These are phyloP conservation scores for Hypocrella siamensis DNA, from an alignment of 2,329 filamentous ascomycete genomes.

Conservation along the genomic window DNA sequence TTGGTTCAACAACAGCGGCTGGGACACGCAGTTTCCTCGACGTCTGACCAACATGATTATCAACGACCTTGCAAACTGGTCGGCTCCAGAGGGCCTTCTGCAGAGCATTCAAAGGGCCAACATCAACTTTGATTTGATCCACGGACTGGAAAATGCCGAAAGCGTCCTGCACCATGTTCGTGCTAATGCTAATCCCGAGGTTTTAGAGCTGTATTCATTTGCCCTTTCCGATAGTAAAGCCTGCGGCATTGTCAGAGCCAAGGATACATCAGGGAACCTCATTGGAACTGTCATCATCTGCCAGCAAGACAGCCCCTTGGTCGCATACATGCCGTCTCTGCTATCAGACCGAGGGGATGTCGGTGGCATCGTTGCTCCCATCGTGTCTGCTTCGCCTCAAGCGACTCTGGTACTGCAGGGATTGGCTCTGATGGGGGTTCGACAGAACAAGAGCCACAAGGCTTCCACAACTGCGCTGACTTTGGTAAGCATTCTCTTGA, in stretches of 20 bases:
- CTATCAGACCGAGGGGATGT: slow-evolving; percentile 41
- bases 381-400: slow-evolving; percentile 55
- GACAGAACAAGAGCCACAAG: slow-evolving; percentile 68
- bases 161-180: slow-evolving; percentile 61
- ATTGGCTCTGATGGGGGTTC: slow-evolving; percentile 62
- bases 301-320: slow-evolving; percentile 50
- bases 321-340: slow-evolving; percentile 54
- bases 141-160: slow-evolving; percentile 62
- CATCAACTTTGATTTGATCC: slow-evolving; percentile 69
- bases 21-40: slow-evolving; percentile 54
- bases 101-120: slow-evolving; percentile 57
- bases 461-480: slow-evolving; percentile 60
- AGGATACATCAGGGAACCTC: slow-evolving; percentile 49
- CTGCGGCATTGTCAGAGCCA: slow-evolving; percentile 73
- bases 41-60: slow-evolving; percentile 54
- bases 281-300: slow-evolving; percentile 71
- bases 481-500: slow-evolving; percentile 44
- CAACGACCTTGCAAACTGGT: slow-evolving; percentile 56
- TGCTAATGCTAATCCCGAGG: slow-evolving; percentile 57
- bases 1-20: slow-evolving; percentile 85
- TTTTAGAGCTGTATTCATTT: slow-evolving; percentile 64
- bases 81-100: slow-evolving; percentile 59
- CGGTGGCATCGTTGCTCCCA: slow-evolving; percentile 66
- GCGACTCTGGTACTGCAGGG: slow-evolving; percentile 59
- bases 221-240: slow-evolving; percentile 56